Base-by-base conservation (phyloP, 805 yeast genomes). In the Saturnispora bothae region DNA sequence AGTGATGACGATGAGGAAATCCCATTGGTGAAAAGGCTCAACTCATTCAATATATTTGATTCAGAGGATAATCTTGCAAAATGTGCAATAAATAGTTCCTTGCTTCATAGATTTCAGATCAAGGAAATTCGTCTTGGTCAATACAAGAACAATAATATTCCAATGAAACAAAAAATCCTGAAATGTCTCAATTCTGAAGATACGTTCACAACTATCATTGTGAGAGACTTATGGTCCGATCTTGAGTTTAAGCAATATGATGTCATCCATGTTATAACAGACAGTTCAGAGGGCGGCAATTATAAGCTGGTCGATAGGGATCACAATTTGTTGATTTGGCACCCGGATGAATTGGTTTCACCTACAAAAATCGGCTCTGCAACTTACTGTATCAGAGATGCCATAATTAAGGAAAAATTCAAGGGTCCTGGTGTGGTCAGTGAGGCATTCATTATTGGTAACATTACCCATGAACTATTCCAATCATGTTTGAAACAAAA, bases 281-380 rank as follows among this genome's bases (percentile, higher is more conserved):
- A 56, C 4, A 31, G 43, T 3, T n/a, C n/a, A n/a, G n/a, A n/a
- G n/a, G 19, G 35, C 14, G 43, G 31, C 3, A 57, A 54, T 29
- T 66, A 69, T 1, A 57, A 55, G 15, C 44, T 76, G 3, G 68
- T 79, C 7, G 83, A 78, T 46, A 64, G 66, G 33, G 68, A 69
- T 41, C 59, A 66, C 25, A 76, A 80, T 47, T 53, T 86, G n/a
- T 57, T 88, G 21, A 68, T 89, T 16, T 70, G 92, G 69, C 73
- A 82, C 46, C 98, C 98, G 0, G 97, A 92, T 53, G 59, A 73
- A 4, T 59, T 92, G 10, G 60, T 89, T 0, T 73, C 96, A 0
- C 86, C 95, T 2, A 92, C 97, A 0, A 62, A 78, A 4, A 71
- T 86, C 1, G 79, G 96, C 1, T 81, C 81, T 30, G 78, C 89